Base-by-base conservation (phyloP, 2,329 filamentous ascomycete species). In the Cercospora citrullina region DNA sequence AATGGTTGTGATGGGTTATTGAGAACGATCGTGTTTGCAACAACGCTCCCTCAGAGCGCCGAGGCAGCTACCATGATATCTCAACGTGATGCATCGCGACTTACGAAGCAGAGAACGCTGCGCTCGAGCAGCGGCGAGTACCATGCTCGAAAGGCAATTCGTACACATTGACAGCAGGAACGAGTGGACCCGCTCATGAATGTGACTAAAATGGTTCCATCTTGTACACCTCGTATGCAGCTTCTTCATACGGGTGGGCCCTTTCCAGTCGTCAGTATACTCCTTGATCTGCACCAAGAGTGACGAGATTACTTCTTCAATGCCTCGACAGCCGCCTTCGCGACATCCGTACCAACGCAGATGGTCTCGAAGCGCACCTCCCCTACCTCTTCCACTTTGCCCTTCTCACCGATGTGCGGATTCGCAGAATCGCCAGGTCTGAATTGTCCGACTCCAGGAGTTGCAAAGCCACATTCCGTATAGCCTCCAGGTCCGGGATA, bases 321-420 rank as follows among this genome's bases (percentile, higher is more conserved):
- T 4, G 88, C 90, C 31, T 82, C 83, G 0, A 91, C 88, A 1
- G 85, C 89, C 45, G 82, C 82, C 69, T 80, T 82, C 0, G 83
- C 82, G 18, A 86, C 81, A 8, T 90, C 86, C 72, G 85, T 84
- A 0, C 88, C 87, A 0, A 87, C 72, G 74, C 88, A 89, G 3
- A 90, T 75, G 1, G 86, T 85, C 80, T 92, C 89, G 16, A 90
- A 86, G 59, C 84, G 83, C 1, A 85, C 81, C 77, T 92, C 90
- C 3, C 85, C 82, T 0, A 87, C 82, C 67, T 87, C 77, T 77
- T 91, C 88, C 0, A 91, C 73, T 30, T 80, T 77, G 0, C 88
- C 88, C 1, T 83, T 79, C 9, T 79, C 79, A 0, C 90, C 90
- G 69, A 91, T 87, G 73, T 87, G 80, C 3, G 90, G 90, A 59